Percentiles rank a stretch among this genome's conserved stretches.
Conservation (phyloP, 306 rosid species). For the Cucurbita argyrosperma region DNA sequence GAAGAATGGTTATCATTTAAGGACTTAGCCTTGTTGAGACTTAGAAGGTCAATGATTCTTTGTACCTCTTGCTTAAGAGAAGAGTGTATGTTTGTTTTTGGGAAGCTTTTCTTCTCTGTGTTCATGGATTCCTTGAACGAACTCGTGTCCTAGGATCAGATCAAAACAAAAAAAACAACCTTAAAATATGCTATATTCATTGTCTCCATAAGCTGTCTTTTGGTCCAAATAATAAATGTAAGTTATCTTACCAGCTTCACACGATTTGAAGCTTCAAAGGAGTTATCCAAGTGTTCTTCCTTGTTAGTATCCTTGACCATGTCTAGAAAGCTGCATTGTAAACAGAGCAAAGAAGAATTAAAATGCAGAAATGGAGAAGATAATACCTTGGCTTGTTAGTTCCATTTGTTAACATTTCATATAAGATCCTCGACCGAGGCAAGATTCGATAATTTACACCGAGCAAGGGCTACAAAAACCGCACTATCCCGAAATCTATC, state of each 20-base stretch:
- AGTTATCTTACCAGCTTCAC: slow-evolving; percentile 48
- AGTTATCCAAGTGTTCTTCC: slow-evolving; percentile 29
- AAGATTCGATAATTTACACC: background rate
- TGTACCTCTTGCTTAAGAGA: slow-evolving; percentile 78
- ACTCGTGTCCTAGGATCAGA: slow-evolving; percentile 42
- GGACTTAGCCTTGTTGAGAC: background rate
- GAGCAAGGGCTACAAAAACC: background rate
- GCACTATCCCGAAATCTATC: background rate
- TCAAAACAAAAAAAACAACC: slow-evolving; percentile 16
- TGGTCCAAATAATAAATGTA: background rate
- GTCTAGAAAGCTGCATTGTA: slow-evolving; percentile 55
- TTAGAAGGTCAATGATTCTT: background rate
- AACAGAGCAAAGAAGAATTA: slow-evolving; percentile 15
- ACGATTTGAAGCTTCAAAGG: slow-evolving; percentile 29
- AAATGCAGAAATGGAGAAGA: background rate
- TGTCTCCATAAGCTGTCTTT: background rate
- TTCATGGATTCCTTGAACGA: slow-evolving; percentile 29
- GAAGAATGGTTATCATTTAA: background rate
- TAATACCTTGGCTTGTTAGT: background rate
- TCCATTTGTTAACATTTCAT: background rate
- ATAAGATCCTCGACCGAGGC: background rate
- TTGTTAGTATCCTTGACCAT: slow-evolving; percentile 28
- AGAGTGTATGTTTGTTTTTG: slow-evolving; percentile 38
- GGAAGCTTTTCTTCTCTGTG: slow-evolving; percentile 33
- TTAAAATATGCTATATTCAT: background rate